Evolutionary conservation across 2,329 filamentous ascomycete species (phyloP).

Genomic region (Fusarium chlamydosporum): DNA sequence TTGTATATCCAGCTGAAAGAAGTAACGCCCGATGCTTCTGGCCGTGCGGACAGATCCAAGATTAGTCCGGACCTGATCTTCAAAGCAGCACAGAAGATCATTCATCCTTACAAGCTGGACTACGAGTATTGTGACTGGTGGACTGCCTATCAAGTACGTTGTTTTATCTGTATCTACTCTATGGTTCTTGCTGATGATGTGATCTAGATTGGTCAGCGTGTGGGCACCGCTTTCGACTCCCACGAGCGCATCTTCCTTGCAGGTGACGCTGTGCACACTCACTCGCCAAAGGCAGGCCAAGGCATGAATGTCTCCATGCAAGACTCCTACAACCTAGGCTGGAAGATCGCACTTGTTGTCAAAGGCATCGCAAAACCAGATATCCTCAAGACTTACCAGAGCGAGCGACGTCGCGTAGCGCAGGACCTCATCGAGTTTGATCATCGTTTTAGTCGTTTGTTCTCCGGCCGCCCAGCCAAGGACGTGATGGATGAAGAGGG

Average conservation of each 20-base stretch:
- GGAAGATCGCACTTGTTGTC: conserved; percentile 66
- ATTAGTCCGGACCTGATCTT: conserved; percentile 2
- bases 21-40: conserved; percentile 43
- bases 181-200: accelerated
- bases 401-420: conserved; percentile 73
- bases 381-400: conserved; percentile 70
- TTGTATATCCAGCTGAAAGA: conserved; percentile 71
- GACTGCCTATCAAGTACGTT: conserved; percentile 2
- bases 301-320: conserved; percentile 74
- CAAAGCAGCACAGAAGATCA: neutral
- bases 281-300: conserved; percentile 79
- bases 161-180: too few species aligned
- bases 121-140: conserved; percentile 9
- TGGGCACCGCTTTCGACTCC: neutral
- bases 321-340: conserved; percentile 73
- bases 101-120: conserved; percentile 1
- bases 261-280: conserved; percentile 79
- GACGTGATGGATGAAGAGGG: conserved; percentile 9
- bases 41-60: conserved; percentile 1
- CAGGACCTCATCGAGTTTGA: conserved; percentile 72
- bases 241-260: conserved; percentile 71
- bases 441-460: conserved; percentile 11
- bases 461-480: neutral
- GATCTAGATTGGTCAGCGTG: neutral
- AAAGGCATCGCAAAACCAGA: conserved; percentile 67